phyloP scores from a whole-genome alignment of 2,329 filamentous ascomycete genomes.

The Penicillium brevicompactum region DNA sequence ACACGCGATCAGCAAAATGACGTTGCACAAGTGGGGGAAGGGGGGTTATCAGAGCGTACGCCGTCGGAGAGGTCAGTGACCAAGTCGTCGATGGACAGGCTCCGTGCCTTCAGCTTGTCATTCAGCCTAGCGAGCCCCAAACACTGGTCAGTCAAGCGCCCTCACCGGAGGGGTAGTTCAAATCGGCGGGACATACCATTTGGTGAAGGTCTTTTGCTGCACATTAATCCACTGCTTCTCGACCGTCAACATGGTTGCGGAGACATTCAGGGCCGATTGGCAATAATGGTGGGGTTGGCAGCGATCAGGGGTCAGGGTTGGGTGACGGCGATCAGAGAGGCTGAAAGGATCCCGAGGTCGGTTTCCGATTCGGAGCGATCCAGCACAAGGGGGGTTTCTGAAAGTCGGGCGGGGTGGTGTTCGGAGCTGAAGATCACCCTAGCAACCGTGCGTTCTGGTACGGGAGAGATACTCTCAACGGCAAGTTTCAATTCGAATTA shows the following conservation, averaged over 20 bases:
- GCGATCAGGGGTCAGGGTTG: slow-evolving; percentile 6
- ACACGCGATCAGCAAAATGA: slow-evolving; percentile 6
- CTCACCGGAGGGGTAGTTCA: not conserved
- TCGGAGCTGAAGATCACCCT: slow-evolving; percentile 12
- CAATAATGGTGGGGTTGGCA: slow-evolving; percentile 11
- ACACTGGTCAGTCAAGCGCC: not conserved
- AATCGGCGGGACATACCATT: slow-evolving; percentile 66
- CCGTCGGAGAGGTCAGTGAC: slow-evolving; percentile 90
- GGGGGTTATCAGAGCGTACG: slow-evolving; percentile 57
- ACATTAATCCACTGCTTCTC: slow-evolving; percentile 72
- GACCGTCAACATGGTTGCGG: slow-evolving; percentile 48
- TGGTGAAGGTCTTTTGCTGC: slow-evolving; percentile 98
- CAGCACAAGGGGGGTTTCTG: slow-evolving; percentile 3
- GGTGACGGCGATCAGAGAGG: slow-evolving; percentile 5
- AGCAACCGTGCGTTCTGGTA: slow-evolving; percentile 3
- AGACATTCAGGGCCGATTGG: slow-evolving; percentile 35
- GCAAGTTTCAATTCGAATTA: not conserved
- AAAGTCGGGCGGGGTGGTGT: slow-evolving; percentile 4
- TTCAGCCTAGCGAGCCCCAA: slow-evolving; percentile 70
- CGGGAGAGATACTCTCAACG: not conserved
- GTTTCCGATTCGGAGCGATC: slow-evolving; percentile 15
- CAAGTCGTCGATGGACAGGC: slow-evolving; percentile 81
- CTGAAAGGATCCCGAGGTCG: not conserved
- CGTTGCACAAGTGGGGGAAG: not conserved
- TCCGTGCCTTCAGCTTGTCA: slow-evolving; percentile 81